Percentiles rank a stretch among this genome's conserved stretches.
phyloP scores from a whole-genome alignment of 495 filamentous ascomycete species.

The Umbilicaria muhlenbergii region DNA sequence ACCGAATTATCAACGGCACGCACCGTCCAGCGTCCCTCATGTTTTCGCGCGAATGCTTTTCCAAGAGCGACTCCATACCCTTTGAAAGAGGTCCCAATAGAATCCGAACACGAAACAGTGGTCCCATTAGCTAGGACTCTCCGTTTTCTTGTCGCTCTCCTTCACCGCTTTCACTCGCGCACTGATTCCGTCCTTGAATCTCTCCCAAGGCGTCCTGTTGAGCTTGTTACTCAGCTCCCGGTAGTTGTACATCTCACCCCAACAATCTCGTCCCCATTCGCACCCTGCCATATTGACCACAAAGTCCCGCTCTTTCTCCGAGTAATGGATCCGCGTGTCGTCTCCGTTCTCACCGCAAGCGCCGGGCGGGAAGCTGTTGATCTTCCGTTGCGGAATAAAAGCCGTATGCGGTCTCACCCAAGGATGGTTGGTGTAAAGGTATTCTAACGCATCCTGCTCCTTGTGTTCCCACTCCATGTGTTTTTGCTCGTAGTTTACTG shows the following conservation, averaged over 20 bases:
- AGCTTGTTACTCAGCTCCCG: conserved; percentile 74
- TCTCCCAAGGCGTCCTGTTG: conserved; percentile 69
- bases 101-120: too few species aligned
- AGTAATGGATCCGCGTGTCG: conserved; percentile 70
- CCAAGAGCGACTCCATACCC: too few species aligned
- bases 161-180: conserved; percentile 14
- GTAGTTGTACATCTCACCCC: conserved; percentile 92
- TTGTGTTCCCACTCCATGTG: conserved; percentile 99
- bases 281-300: conserved; percentile 99
- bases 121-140: neutral
- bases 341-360: conserved; percentile 70
- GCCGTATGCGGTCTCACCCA: conserved; percentile 83
- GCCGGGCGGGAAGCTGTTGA: conserved; percentile 86
- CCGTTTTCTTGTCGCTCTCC: conserved; percentile 11
- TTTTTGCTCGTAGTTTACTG: conserved; percentile 92
- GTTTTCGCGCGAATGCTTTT: too few species aligned
- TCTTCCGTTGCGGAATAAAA: conserved; percentile 79
- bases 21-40: too few species aligned
- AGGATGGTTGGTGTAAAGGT: conserved; percentile 78
- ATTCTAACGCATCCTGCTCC: conserved; percentile 89
- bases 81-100: too few species aligned
- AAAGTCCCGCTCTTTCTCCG: conserved; percentile 74
- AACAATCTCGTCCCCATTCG: conserved; percentile 91
- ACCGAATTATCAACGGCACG: too few species aligned
- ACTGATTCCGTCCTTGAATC: conserved; percentile 23